A percentile compares a stretch with the other conserved stretches of the same genome.
phyloP scores from a whole-genome alignment of 192 early-diverging fungal species.

The Backusella luteola region DNA sequence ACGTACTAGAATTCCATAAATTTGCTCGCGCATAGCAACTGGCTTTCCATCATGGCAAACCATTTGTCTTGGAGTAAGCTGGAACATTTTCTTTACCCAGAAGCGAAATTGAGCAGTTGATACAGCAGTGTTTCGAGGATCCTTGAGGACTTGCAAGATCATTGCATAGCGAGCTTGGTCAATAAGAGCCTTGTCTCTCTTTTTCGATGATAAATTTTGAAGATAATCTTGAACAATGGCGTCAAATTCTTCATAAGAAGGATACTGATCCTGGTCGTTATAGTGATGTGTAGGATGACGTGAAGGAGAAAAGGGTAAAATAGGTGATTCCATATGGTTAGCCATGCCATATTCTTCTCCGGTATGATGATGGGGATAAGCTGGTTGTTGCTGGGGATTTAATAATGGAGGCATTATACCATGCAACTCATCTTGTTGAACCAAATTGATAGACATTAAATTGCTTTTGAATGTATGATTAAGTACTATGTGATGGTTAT shows the following conservation, averaged over 20 bases:
- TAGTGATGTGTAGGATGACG: conserved; percentile 15
- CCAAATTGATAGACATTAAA: conserved; percentile 14
- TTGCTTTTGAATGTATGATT: neutral
- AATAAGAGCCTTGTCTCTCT: conserved; percentile 49
- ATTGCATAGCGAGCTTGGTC: conserved; percentile 45
- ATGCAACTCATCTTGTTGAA: conserved; percentile 16
- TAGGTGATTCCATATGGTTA: conserved; percentile 6
- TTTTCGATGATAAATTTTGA: conserved; percentile 48
- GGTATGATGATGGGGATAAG: neutral
- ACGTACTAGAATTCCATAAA: conserved; percentile 48
- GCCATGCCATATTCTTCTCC: conserved; percentile 9
- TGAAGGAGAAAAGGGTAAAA: conserved; percentile 3
- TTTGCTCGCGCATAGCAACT: conserved; percentile 45
- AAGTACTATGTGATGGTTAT: neutral
- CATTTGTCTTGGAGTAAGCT: conserved; percentile 33
- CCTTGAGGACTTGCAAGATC: conserved; percentile 49
- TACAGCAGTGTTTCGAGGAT: conserved; percentile 47
- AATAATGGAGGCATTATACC: conserved; percentile 15
- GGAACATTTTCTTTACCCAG: conserved; percentile 57
- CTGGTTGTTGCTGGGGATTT: neutral
- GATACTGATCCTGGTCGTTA: conserved; percentile 39
- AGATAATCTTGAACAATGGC: conserved; percentile 47
- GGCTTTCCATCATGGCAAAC: conserved; percentile 52
- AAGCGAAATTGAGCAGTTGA: conserved; percentile 53
- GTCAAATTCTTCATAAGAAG: conserved; percentile 45